Evolutionary conservation across 2,329 filamentous ascomycete genomes (phyloP).

Genomic region (Colletotrichum limetticola): DNA sequence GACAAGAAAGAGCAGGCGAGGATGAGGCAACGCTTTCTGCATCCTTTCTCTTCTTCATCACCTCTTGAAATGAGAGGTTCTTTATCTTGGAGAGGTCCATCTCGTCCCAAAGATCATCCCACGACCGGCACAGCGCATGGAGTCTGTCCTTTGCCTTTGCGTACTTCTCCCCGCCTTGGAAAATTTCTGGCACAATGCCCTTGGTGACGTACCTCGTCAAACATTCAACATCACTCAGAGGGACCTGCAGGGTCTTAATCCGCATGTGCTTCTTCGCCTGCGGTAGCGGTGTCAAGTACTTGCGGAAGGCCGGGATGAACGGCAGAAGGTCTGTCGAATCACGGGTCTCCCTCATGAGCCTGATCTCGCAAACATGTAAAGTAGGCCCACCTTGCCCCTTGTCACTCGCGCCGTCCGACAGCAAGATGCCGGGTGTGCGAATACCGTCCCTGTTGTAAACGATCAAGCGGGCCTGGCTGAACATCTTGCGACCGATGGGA

Average conservation of each 20-base stretch:
- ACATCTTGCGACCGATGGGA: slow-evolving; percentile 84
- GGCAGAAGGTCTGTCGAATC: slow-evolving; percentile 89
- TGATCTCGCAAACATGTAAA: slow-evolving; percentile 83
- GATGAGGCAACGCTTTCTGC: slow-evolving; percentile 72
- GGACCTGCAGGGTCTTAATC: slow-evolving; percentile 75
- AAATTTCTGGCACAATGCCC: slow-evolving; percentile 69
- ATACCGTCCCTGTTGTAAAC: slow-evolving; percentile 88
- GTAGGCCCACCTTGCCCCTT: slow-evolving; percentile 70
- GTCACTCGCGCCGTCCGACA: slow-evolving; percentile 78
- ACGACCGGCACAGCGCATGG: slow-evolving; percentile 74
- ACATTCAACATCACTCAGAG: slow-evolving; percentile 83
- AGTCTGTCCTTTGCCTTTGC: slow-evolving; percentile 74
- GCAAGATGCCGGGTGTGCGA: slow-evolving; percentile 82
- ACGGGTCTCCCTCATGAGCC: slow-evolving; percentile 72
- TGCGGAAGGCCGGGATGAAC: slow-evolving; percentile 78
- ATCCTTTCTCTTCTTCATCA: slow-evolving; percentile 76
- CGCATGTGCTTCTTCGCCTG: slow-evolving; percentile 74
- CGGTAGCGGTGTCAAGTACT: slow-evolving; percentile 74
- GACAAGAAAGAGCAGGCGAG: slow-evolving; percentile 75
- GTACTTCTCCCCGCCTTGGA: slow-evolving; percentile 61
- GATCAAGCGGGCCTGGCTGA: slow-evolving; percentile 79
- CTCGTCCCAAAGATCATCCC: slow-evolving; percentile 86
- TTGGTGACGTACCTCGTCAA: slow-evolving; percentile 76
- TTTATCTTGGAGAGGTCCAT: slow-evolving; percentile 84
- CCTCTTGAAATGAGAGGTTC: slow-evolving; percentile 82